Evolutionary conservation across 2,329 filamentous ascomycete species (phyloP).

Genomic region (Stachybotrys echinatus): DNA sequence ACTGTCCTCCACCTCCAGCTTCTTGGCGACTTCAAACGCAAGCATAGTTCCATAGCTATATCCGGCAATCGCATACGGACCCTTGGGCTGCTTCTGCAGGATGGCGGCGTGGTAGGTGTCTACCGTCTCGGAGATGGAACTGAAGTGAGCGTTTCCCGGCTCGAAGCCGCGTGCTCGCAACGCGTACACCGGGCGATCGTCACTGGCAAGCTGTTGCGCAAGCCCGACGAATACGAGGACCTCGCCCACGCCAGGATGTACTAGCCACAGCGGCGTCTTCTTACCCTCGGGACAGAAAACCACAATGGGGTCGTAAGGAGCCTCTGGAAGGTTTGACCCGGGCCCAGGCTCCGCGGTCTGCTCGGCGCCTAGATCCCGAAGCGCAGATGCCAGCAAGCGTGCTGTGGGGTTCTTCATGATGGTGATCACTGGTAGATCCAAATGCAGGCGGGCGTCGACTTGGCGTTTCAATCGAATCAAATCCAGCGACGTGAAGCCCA

Average conservation of each 20-base stretch:
- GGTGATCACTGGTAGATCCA: slow-evolving; percentile 24
- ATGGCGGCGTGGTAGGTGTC: neutral
- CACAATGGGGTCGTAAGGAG: slow-evolving; percentile 22
- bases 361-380: slow-evolving; percentile 14
- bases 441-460: slow-evolving; percentile 12
- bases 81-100: slow-evolving; percentile 31
- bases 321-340: neutral
- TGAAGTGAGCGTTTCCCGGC: slow-evolving; percentile 28
- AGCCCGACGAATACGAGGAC: slow-evolving; percentile 34
- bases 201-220: slow-evolving; percentile 25
- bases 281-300: slow-evolving; percentile 20
- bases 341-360: neutral
- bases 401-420: slow-evolving; percentile 26
- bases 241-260: slow-evolving; percentile 38
- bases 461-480: slow-evolving; percentile 31
- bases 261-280: slow-evolving; percentile 32
- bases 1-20: slow-evolving; percentile 29
- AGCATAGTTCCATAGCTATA: slow-evolving; percentile 46
- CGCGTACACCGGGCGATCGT: slow-evolving; percentile 40
- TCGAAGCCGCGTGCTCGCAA: slow-evolving; percentile 39
- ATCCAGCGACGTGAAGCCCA: slow-evolving; percentile 33
- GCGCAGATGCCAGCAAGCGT: neutral
- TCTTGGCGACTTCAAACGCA: slow-evolving; percentile 44
- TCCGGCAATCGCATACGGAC: slow-evolving; percentile 42
- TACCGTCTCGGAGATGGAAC: neutral